These are phyloP conservation scores for Candida maltosa DNA, from an alignment of 805 yeast species.

Conservation along the genomic window DNA sequence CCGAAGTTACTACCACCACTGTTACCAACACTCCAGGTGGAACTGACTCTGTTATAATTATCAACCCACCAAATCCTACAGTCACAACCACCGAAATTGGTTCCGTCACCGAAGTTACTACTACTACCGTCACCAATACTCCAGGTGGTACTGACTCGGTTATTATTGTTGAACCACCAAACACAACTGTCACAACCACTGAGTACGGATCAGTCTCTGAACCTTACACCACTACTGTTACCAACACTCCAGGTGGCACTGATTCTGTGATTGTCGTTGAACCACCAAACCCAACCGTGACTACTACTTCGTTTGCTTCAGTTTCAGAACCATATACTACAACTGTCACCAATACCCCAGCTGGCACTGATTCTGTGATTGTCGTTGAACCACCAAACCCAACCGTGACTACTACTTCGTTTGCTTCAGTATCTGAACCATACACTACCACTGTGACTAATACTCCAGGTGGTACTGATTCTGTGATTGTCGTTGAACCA, in stretches of 20 bases:
- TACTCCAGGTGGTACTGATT: neutral
- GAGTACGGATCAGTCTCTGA: neutral
- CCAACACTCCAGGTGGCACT: neutral
- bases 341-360: slow-evolving; percentile 2
- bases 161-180: slow-evolving; percentile 1
- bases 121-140: neutral
- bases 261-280: neutral
- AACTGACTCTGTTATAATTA: slow-evolving; percentile 3
- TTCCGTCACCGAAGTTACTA: too few species aligned
- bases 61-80: slow-evolving; percentile 2
- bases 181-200: neutral
- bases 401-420: slow-evolving; percentile 7
- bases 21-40: neutral
- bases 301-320: neutral
- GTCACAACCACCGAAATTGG: neutral
- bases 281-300: slow-evolving; percentile 3
- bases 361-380: slow-evolving; percentile 7
- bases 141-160: slow-evolving; percentile 2
- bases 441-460: neutral
- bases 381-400: slow-evolving; percentile 12
- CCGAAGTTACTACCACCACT: neutral
- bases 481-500: slow-evolving; percentile 1
- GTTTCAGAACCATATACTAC: neutral
- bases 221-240: slow-evolving; percentile 1
- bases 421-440: slow-evolving; percentile 6